These are phyloP conservation scores for Solanum peruvianum DNA, from an alignment of 257 asterid species.

Conservation along the genomic window DNA sequence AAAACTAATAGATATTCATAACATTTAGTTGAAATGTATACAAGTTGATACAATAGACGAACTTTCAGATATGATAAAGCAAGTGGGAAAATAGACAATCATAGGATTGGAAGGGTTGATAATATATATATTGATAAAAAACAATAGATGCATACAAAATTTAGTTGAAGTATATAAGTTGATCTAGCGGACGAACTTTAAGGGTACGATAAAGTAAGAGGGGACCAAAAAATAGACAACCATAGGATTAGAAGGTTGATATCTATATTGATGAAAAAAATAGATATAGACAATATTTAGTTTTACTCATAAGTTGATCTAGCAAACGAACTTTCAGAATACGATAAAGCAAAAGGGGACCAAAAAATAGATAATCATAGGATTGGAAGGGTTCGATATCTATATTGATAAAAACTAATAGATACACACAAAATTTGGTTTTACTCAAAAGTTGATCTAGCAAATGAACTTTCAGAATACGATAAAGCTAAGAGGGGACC, in stretches of 20 bases:
- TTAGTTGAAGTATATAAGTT: background rate
- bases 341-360: background rate
- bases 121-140: background rate
- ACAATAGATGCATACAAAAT: background rate
- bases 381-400: background rate
- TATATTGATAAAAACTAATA: background rate
- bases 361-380: no score
- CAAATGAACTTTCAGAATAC: background rate
- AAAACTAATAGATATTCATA: rapidly evolving
- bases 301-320: background rate
- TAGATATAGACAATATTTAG: background rate
- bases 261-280: background rate
- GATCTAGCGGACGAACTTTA: background rate
- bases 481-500: background rate
- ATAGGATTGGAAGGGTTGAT: background rate
- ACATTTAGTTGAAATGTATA: no score
- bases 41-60: no score
- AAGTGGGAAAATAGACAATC: background rate
- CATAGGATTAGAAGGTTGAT: background rate
- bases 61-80: no score
- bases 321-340: no score
- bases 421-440: background rate
- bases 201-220: background rate
- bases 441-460: background rate
- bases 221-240: background rate